Conservation (phyloP, 441 rosid species). For the Eruca vesicaria region DNA sequence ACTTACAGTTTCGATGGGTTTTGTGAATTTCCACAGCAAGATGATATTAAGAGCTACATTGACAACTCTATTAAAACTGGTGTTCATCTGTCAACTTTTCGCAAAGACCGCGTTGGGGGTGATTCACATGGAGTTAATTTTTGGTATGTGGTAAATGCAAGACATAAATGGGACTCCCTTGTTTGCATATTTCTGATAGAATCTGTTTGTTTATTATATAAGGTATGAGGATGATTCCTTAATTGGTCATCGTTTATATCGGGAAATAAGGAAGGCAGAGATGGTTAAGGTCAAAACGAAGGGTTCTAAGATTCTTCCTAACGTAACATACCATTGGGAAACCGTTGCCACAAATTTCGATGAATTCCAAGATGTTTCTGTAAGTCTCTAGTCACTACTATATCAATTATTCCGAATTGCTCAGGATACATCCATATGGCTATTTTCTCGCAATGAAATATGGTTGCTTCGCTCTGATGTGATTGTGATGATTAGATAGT, state of each 20-base stretch:
- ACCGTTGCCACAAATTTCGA: slow-evolving; percentile 88
- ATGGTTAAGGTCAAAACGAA: slow-evolving; percentile 63
- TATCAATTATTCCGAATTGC: not conserved
- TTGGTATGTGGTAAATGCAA: slow-evolving; percentile 49
- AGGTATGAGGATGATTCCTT: slow-evolving; percentile 94
- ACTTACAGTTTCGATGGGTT: not conserved
- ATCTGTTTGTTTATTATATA: slow-evolving; percentile 30
- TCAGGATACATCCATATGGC: not conserved
- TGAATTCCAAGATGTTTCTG: slow-evolving; percentile 92
- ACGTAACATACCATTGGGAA: slow-evolving; percentile 80
- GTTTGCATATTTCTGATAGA: slow-evolving; percentile 21
- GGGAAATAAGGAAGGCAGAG: slow-evolving; percentile 80
- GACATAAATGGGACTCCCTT: not conserved
- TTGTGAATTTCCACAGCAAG: slow-evolving; percentile 63
- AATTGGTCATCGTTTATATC: slow-evolving; percentile 81
- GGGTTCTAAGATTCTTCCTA: slow-evolving; percentile 70
- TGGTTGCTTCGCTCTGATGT: slow-evolving; percentile 26
- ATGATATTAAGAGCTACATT: slow-evolving; percentile 79
- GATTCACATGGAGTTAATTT: slow-evolving; percentile 83
- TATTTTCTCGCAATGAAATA: not conserved
- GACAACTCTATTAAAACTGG: slow-evolving; percentile 83
- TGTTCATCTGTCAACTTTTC: slow-evolving; percentile 65
- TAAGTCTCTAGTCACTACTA: slow-evolving; percentile 53
- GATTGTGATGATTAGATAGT: slow-evolving; percentile 10
- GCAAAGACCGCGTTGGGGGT: slow-evolving; percentile 88